Evolutionary conservation across 495 filamentous ascomycete genomes (phyloP).

Genomic region (Aspergillus nidulans): DNA sequence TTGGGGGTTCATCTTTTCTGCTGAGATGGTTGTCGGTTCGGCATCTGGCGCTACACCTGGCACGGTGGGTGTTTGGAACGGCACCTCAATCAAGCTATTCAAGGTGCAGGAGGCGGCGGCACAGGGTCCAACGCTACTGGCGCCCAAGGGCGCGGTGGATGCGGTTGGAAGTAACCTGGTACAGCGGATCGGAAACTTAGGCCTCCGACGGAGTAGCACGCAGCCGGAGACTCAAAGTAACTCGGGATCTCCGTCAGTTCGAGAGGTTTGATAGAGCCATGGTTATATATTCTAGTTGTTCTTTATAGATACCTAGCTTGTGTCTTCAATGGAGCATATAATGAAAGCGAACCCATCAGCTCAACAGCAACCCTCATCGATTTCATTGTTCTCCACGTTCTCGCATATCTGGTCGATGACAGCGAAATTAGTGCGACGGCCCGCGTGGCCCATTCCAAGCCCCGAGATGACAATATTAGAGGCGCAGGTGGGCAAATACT

Average conservation of each 20-base stretch:
- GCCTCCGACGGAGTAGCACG: conserved; percentile 42
- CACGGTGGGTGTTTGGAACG: conserved; percentile 93
- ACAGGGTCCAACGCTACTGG: conserved; percentile 73
- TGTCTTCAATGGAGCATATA: conserved; percentile 7
- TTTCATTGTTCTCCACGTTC: background rate
- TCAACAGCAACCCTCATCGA: background rate
- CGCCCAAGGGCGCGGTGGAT: conserved; percentile 88
- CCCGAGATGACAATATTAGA: background rate
- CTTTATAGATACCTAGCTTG: conserved; percentile 7
- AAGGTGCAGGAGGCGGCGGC: conserved; percentile 79
- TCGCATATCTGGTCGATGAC: background rate
- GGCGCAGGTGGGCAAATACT: conserved; percentile 5
- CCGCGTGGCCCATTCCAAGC: conserved; percentile 2
- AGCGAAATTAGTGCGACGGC: background rate
- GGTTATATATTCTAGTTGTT: conserved; percentile 3
- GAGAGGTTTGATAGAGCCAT: conserved; percentile 31
- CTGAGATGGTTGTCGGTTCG: conserved; percentile 78
- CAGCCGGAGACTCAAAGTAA: conserved; percentile 27
- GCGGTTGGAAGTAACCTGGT: conserved; percentile 92
- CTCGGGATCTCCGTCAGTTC: conserved; percentile 29
- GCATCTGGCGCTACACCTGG: conserved; percentile 52
- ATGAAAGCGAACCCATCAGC: background rate
- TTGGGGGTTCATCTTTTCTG: conserved; percentile 92
- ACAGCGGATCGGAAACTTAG: conserved; percentile 77
- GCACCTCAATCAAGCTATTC: conserved; percentile 82